Base-by-base conservation (phyloP, 306 rosid genomes). In the Begonia peltatifolia region DNA sequence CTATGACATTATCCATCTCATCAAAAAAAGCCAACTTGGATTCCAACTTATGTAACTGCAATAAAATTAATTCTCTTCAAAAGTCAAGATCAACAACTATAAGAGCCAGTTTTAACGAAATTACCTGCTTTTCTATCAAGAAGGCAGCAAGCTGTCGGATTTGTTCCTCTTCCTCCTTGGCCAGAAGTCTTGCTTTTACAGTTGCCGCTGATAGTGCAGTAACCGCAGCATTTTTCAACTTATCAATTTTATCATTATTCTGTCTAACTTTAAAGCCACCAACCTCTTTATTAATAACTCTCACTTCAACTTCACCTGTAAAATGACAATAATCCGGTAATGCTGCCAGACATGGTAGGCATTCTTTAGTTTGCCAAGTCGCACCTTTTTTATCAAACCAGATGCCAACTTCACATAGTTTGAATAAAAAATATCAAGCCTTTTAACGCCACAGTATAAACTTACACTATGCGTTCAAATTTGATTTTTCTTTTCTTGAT, bases 41-140 rank as follows among this genome's bases (percentile, higher is more conserved):
- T 77, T 87, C 93, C 82, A 87, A 73, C 78, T 87, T 87, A 55
- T 75, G 79, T 77, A 87, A 58, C 94, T 87, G 87, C 64, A 73
- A 46, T 53, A 53, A 59, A 75, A 66, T 9, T 41, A 44, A 66
- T 55, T 54, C 14, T 46, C 47, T 42, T 41, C 57, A 54, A 62
- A 36, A 42, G 64, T 76, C 42, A 63, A 17, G 51, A 20, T 12
- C 17, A 20, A 52, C 46, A 38, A 43, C n/a, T 44, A 44, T 20
- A 42, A 63, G 54, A 20, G 9, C 54, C 18, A 55, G 17, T 12
- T 46, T 54, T 53, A 66, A 62, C 44, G 41, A 68, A 55, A 54
- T 54, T 71, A 87, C 96, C 96, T 84, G 94, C 63, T 84, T 87
- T 57, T 87, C 96, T 58, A 81, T 73, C 79, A 87, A 73, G 41